Evolutionary conservation across 495 filamentous ascomycete genomes (phyloP).

Genomic region (Talaromyces wortmannii): DNA sequence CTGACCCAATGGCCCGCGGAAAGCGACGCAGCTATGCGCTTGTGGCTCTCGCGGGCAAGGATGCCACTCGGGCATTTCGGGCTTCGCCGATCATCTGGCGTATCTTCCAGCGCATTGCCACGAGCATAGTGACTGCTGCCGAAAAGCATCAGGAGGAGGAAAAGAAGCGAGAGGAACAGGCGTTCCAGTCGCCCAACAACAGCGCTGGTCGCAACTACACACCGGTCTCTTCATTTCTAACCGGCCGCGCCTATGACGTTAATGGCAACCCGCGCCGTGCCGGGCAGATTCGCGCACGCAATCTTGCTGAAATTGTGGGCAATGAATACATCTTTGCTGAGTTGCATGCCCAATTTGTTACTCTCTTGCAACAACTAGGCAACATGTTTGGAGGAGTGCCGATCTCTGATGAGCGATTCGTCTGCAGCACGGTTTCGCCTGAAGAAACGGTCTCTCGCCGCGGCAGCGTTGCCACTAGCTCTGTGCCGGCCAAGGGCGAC

Average conservation of each 20-base stretch:
- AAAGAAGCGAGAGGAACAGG: constrained; percentile 35
- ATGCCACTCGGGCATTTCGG: constrained; percentile 66
- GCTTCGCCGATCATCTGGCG: constrained; percentile 67
- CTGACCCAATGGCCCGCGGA: constrained; percentile 82
- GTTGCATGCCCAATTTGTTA: constrained; percentile 73
- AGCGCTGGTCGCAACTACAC: constrained; percentile 32
- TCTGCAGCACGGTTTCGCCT: constrained; percentile 30
- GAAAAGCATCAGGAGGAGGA: constrained; percentile 45
- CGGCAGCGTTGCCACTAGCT: not conserved
- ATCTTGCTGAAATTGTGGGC: constrained; percentile 80
- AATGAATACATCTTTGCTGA: constrained; percentile 84
- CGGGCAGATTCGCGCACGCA: constrained; percentile 59
- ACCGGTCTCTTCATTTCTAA: constrained; percentile 58
- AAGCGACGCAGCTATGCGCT: constrained; percentile 82
- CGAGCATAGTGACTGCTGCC: constrained; percentile 62
- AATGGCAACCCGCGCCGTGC: constrained; percentile 45
- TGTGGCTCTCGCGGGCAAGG: constrained; percentile 67
- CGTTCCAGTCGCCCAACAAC: constrained; percentile 12
- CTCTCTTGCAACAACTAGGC: constrained; percentile 61
- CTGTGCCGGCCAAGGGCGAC: constrained; percentile 5
- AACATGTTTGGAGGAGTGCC: constrained; percentile 38
- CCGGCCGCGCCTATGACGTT: constrained; percentile 51
- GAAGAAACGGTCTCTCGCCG: constrained; percentile 14
- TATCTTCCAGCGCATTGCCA: constrained; percentile 70
- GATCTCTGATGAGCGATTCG: constrained; percentile 36